Conservation (phyloP, 2,329 filamentous ascomycete species). For the Plectosphaerella sp. region DNA sequence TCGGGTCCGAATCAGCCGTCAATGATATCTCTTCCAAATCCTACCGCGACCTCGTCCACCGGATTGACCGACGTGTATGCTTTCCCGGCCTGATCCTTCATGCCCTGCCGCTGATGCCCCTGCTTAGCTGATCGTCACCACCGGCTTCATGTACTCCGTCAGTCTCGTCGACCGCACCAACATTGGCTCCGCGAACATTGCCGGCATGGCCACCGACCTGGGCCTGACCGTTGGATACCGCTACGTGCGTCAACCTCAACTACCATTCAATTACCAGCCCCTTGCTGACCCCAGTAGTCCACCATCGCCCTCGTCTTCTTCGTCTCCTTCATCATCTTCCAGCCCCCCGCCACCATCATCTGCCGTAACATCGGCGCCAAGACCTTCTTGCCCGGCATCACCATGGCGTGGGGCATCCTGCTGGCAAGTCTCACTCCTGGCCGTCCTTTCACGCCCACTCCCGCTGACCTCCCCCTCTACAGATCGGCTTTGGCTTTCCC, state of each 20-base stretch:
- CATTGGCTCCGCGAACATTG: slow-evolving; percentile 10
- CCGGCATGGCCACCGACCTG: slow-evolving; percentile 11
- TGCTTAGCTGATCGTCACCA: not conserved
- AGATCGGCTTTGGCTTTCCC: slow-evolving; percentile 8
- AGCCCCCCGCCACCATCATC: slow-evolving; percentile 12
- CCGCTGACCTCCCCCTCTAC: slow-evolving; percentile 2
- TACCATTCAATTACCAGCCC: not conserved
- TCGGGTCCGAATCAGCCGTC: not conserved
- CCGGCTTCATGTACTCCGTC: slow-evolving; percentile 12
- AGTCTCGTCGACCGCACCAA: slow-evolving; percentile 15
- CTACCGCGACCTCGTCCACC: slow-evolving; percentile 3
- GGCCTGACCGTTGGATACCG: slow-evolving; percentile 9
- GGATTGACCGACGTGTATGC: not conserved
- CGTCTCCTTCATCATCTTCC: slow-evolving; percentile 13
- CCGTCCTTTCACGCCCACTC: not conserved
- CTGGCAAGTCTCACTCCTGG: not conserved
- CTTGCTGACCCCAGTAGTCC: not conserved
- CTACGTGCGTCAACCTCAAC: slow-evolving; percentile 6
- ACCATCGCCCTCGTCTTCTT: slow-evolving; percentile 13
- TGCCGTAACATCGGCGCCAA: slow-evolving; percentile 13
- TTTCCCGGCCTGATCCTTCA: too few relatives aligned
- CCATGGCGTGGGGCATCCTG: slow-evolving; percentile 12
- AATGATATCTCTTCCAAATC: not conserved
- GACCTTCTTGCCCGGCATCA: slow-evolving; percentile 13
- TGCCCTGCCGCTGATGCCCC: too few relatives aligned